phyloP scores from a whole-genome alignment of 768 basidiomycete species.

The Mycena amicta region DNA sequence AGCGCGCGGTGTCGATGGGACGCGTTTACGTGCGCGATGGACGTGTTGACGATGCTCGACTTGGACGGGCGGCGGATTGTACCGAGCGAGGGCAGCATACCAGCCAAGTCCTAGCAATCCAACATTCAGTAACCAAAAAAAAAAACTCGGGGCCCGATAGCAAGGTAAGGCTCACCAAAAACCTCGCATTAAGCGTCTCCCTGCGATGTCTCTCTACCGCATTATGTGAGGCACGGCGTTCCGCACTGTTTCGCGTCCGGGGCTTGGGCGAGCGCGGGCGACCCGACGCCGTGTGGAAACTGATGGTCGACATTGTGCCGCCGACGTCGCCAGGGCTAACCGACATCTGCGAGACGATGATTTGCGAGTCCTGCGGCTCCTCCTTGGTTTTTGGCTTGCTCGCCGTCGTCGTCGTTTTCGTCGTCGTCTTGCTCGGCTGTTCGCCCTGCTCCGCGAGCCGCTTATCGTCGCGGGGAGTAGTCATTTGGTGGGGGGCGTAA shows the following conservation, averaged over 20 bases:
- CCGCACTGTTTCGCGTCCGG: conserved; percentile 58
- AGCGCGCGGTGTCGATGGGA: conserved; percentile 65
- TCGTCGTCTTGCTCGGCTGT: not conserved
- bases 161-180: conserved; percentile 66
- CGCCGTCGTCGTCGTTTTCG: not conserved
- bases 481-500: too few relatives aligned
- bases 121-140: too few relatives aligned
- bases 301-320: not conserved
- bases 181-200: conserved; percentile 74
- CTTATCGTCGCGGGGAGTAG: not conserved
- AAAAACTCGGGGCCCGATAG: too few relatives aligned
- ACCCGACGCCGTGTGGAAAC: not conserved
- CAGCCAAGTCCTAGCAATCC: conserved; percentile 76
- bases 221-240: conserved; percentile 80
- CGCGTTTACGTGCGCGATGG: conserved; percentile 66
- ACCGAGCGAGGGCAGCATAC: conserved; percentile 71
- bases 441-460: not conserved
- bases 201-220: conserved; percentile 77
- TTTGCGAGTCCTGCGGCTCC: not conserved
- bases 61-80: conserved; percentile 77
- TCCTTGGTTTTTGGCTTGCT: not conserved
- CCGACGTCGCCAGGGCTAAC: not conserved
- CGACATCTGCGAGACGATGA: not conserved
- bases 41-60: conserved; percentile 78
- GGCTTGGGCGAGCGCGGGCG: not conserved